Conservation (phyloP, 2,329 filamentous ascomycete species). For the Neofusicoccum sp. region DNA sequence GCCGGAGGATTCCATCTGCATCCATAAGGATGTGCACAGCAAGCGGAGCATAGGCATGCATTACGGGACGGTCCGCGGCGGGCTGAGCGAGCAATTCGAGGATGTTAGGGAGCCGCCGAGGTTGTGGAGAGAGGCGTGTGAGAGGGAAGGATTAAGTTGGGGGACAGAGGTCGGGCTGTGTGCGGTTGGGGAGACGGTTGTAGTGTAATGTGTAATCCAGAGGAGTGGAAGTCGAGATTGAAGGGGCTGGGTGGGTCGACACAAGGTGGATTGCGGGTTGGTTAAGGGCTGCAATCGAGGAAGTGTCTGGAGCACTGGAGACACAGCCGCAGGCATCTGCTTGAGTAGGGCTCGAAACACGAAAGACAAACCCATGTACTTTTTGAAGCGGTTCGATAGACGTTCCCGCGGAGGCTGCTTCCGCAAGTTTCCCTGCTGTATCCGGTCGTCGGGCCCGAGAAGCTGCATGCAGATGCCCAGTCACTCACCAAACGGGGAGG, state of each 20-base stretch:
- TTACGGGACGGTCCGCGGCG: slow-evolving; percentile 52
- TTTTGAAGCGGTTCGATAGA: too few species aligned
- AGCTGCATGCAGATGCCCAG: too few species aligned
- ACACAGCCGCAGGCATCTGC: too few species aligned
- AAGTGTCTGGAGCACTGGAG: background rate
- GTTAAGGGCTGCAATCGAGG: background rate
- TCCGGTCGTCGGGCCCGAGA: too few species aligned
- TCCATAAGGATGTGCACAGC: slow-evolving; percentile 51
- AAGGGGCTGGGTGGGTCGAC: background rate
- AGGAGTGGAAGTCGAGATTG: background rate
- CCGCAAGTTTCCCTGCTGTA: too few species aligned
- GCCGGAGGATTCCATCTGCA: slow-evolving; percentile 51
- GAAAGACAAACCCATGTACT: too few species aligned
- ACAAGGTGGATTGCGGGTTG: background rate
- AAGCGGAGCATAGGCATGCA: slow-evolving; percentile 56
- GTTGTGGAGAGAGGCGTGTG: slow-evolving; percentile 48
- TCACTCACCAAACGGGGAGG: too few species aligned
- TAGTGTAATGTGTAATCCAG: slow-evolving; percentile 31
- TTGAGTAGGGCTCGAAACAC: too few species aligned
- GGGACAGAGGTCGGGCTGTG: slow-evolving; percentile 42
- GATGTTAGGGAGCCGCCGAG: slow-evolving; percentile 52
- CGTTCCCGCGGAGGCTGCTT: too few species aligned
- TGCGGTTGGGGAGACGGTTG: slow-evolving; percentile 52
- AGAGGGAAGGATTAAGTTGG: slow-evolving; percentile 46
- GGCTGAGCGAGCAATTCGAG: slow-evolving; percentile 49